phyloP scores from a whole-genome alignment of 1,139 yeast species.

The Scheffersomyces quercinus region DNA sequence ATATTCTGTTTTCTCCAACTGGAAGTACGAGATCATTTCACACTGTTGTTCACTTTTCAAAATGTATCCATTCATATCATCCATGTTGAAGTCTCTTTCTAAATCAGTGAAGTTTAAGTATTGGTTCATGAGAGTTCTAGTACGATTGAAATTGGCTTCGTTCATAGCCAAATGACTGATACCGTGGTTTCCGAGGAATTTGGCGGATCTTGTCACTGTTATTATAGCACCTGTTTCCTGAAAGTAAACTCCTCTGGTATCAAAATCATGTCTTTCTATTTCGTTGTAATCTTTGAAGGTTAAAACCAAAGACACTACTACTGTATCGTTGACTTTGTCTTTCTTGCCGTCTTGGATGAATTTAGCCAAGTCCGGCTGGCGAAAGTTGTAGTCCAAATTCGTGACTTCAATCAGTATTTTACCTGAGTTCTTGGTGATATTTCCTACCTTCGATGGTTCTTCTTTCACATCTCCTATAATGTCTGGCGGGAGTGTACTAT shows the following conservation, averaged over 20 bases:
- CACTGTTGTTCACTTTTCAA: conserved; percentile 52
- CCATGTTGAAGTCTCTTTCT: conserved; percentile 34
- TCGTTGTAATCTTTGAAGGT: conserved; percentile 42
- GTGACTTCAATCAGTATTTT: conserved; percentile 23
- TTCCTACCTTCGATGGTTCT: conserved; percentile 23
- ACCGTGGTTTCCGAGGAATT: conserved; percentile 66
- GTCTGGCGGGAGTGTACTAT: conserved; percentile 8
- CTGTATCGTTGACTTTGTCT: conserved; percentile 31
- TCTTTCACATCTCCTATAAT: too few relatives aligned
- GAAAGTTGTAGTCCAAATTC: conserved; percentile 25
- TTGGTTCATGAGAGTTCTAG: conserved; percentile 36
- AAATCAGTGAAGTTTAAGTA: conserved; percentile 43
- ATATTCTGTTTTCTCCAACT: conserved; percentile 60
- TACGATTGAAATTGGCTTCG: conserved; percentile 43
- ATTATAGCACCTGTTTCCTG: conserved; percentile 69
- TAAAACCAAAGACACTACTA: conserved; percentile 26
- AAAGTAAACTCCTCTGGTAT: conserved; percentile 68
- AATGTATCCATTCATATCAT: conserved; percentile 40
- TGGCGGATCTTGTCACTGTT: conserved; percentile 65
- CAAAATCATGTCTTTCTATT: conserved; percentile 43
- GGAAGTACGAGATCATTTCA: conserved; percentile 71
- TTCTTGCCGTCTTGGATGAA: conserved; percentile 11
- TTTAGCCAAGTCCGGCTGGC: conserved; percentile 19
- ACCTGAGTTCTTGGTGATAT: conserved; percentile 29
- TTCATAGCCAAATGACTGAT: conserved; percentile 58